Percentiles rank a stretch among this genome's conserved stretches.
These are phyloP conservation scores for Orychophragmus violaceus DNA, from an alignment of 345 rosid species.

Conservation along the genomic window DNA sequence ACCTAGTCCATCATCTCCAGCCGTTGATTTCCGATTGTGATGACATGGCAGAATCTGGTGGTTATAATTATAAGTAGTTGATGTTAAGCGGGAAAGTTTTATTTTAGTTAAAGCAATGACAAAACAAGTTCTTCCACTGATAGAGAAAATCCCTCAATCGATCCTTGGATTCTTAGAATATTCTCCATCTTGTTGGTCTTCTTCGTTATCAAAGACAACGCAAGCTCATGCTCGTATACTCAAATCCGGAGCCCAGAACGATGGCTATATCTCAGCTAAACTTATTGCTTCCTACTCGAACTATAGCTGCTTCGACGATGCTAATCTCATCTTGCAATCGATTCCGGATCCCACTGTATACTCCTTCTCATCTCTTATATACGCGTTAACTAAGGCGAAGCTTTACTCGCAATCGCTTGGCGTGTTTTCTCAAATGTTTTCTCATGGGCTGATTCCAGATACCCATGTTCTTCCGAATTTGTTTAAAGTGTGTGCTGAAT, in stretches of 20 bases:
- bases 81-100: not conserved
- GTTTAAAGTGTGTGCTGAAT: slow-evolving; percentile 36
- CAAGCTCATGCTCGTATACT: slow-evolving; percentile 35
- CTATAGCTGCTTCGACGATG: slow-evolving; percentile 35
- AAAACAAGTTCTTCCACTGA: slow-evolving; percentile 27
- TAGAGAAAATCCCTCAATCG: slow-evolving; percentile 28
- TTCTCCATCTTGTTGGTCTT: slow-evolving; percentile 7
- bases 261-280: slow-evolving; percentile 28
- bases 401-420: slow-evolving; percentile 30
- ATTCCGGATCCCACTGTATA: slow-evolving; percentile 24
- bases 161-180: slow-evolving; percentile 23
- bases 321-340: slow-evolving; percentile 32
- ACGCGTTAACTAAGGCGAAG: slow-evolving; percentile 30
- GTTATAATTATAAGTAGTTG: not conserved
- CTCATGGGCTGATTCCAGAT: slow-evolving; percentile 36
- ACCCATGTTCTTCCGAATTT: slow-evolving; percentile 37
- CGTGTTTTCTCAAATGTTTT: slow-evolving; percentile 39
- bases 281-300: slow-evolving; percentile 34
- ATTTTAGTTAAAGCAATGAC: slow-evolving; percentile 17
- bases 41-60: slow-evolving; percentile 18
- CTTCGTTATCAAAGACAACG: slow-evolving; percentile 21
- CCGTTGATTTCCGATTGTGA: not conserved
- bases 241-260: slow-evolving; percentile 33
- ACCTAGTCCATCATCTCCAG: not conserved
- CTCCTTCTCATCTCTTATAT: slow-evolving; percentile 41